Percentiles rank a stretch among this genome's conserved stretches.
These are phyloP conservation scores for Clavispora santaluciae DNA, from an alignment of 805 yeast genomes.

Conservation along the genomic window DNA sequence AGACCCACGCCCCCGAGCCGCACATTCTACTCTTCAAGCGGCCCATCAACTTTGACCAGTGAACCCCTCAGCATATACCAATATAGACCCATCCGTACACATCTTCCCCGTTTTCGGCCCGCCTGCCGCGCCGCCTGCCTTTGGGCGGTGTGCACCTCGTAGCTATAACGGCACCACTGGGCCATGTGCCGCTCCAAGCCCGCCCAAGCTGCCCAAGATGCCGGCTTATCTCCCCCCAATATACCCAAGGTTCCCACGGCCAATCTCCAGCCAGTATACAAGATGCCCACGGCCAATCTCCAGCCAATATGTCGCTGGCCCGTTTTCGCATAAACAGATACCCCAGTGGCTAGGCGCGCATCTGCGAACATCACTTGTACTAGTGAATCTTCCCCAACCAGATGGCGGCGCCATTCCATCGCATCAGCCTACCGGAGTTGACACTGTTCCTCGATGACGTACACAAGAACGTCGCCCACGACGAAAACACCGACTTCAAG, in stretches of 20 bases:
- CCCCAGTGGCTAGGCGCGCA: too few relatives aligned
- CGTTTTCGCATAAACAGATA: too few relatives aligned
- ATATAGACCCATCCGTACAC: neutral
- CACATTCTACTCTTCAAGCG: constrained; percentile 83
- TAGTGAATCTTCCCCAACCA: neutral
- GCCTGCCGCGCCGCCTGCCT: too few relatives aligned
- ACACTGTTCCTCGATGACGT: constrained; percentile 31
- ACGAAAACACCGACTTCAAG: constrained; percentile 32
- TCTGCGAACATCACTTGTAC: neutral
- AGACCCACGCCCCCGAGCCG: constrained; percentile 97
- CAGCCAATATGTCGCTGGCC: too few relatives aligned
- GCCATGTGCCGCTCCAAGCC: too few relatives aligned
- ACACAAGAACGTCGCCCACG: constrained; percentile 24
- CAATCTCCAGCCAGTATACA: too few relatives aligned
- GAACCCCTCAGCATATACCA: constrained; percentile 3
- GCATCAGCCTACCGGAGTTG: constrained; percentile 25
- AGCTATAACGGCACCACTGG: too few relatives aligned
- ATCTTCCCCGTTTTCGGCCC: neutral
- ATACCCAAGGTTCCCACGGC: too few relatives aligned
- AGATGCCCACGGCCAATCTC: too few relatives aligned
- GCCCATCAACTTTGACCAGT: constrained; percentile 51
- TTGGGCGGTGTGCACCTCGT: too few relatives aligned
- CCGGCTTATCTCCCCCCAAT: too few relatives aligned
- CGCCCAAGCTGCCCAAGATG: too few relatives aligned
- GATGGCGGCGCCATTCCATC: constrained; percentile 12